Evolutionary conservation across 1,284 basidiomycete genomes (phyloP), one percentile per base, ranked within the genome.

Genomic region (Ustilago hordei): DNA sequence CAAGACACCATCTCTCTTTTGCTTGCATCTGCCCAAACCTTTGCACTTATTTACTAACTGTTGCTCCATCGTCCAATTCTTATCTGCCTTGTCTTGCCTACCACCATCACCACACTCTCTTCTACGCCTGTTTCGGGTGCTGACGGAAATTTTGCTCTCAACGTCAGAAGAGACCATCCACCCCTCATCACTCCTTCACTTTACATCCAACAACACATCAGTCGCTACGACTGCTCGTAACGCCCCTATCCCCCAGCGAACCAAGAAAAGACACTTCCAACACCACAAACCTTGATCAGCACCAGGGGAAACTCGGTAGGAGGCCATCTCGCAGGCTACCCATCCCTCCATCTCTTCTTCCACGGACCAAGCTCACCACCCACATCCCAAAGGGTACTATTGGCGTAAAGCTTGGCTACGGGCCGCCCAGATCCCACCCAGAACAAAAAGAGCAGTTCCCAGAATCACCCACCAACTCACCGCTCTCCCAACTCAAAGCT

Each of bases 271-370:
- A 23, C n/a, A 55, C 39, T 6, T 19, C n/a, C n/a, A 11, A 45
- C 11, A 19, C 43, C n/a, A 3, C n/a, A 4, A 45, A 19, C n/a
- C 23, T 19, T 11, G 11, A 7, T 19, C 17, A 45, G 7, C 9
- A 38, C 9, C n/a, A 45, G 1, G n/a, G 23, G 8, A 38, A 45
- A n/a, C 15, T 53, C 5, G 38, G 41, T 4, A 68, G 50, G 39
- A 52, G 38, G 32, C 43, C 43, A 12, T 63, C 63, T 17, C 56
- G 62, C 35, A 50, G 66, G 4, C 17, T 63, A 11, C 60, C 66
- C 11, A 63, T 63, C 13, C 56, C 60, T 1, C 11, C 36, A 1
- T 31, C 52, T 28, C 58, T 60, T 19, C 35, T 23, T 17, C 11
- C 11, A 31, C 34, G 1, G 35, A 34, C 7, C 8, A 8, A 11